Conservation (phyloP, 805 yeast genomes). For the Jamesozyma spencerorum region DNA sequence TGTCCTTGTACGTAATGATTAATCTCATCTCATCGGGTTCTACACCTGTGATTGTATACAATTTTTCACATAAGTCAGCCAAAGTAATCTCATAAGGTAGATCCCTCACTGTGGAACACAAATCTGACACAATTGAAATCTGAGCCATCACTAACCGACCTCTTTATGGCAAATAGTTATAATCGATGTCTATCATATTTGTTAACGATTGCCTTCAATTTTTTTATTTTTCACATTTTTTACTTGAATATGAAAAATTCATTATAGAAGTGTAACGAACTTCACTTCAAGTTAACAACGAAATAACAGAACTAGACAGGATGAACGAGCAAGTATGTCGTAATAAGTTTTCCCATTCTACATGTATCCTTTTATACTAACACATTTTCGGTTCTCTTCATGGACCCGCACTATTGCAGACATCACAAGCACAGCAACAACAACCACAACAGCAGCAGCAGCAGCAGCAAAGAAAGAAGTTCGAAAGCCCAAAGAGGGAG, state of each 20-base stretch:
- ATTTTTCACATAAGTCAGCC: slow-evolving; percentile 15
- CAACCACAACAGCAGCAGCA: neutral
- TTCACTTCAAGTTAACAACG: neutral
- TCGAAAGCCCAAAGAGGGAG: slow-evolving; percentile 80
- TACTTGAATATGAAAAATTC: no score
- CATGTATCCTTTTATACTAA: neutral
- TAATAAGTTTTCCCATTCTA: neutral
- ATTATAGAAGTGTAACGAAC: neutral
- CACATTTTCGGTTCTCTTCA: no score
- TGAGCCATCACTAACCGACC: no score
- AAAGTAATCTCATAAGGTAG: slow-evolving; percentile 11
- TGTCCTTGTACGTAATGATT: neutral
- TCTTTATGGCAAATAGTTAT: neutral
- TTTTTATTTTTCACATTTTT: no score
- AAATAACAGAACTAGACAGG: neutral
- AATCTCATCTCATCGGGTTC: slow-evolving; percentile 22
- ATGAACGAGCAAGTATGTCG: slow-evolving; percentile 9
- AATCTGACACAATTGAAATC: slow-evolving; percentile 13
- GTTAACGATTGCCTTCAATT: no score
- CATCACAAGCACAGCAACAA: neutral
- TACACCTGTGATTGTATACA: slow-evolving; percentile 24
- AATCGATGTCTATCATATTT: neutral
- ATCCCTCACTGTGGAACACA: slow-evolving; percentile 16
- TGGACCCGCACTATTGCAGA: neutral
- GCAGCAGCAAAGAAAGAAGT: slow-evolving; percentile 29